phyloP scores from a whole-genome alignment of 352 stramenopile genomes.

The Globisporangium mamillatum region DNA sequence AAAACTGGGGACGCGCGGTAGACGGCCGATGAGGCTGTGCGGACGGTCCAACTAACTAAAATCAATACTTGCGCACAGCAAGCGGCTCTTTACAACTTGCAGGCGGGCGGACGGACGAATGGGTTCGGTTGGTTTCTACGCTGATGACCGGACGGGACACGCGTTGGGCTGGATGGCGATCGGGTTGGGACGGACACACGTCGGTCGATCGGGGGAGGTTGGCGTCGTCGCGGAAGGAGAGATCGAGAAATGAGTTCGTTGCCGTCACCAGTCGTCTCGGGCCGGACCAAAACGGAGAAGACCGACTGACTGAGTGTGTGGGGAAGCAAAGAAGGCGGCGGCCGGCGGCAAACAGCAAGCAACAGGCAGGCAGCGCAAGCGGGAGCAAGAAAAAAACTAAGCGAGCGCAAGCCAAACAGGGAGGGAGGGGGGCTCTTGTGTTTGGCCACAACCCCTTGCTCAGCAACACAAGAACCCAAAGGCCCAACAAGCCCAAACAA shows the following conservation, averaged over 20 bases:
- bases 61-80: constrained; percentile 6
- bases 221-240: constrained; percentile 9
- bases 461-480: not conserved
- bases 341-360: not conserved
- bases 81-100: not conserved
- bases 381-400: constrained; percentile 27
- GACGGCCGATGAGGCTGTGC: not conserved
- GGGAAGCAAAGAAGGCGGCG: constrained; percentile 1
- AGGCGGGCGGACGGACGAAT: not conserved
- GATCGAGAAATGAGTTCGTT: constrained; percentile 19
- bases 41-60: constrained; percentile 1
- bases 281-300: constrained; percentile 2
- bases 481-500: not conserved
- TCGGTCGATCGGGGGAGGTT: not conserved
- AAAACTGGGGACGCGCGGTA: not conserved
- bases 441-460: constrained; percentile 1
- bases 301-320: not conserved
- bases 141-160: not conserved
- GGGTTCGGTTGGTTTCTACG: constrained; percentile 7
- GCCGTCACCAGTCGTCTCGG: constrained; percentile 20
- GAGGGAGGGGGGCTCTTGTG: not conserved
- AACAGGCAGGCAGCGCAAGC: constrained; percentile 8
- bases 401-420: not conserved
- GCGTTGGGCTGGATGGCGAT: not conserved
- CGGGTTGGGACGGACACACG: not conserved